A percentile compares a stretch with the other conserved stretches of the same genome.
phyloP scores from a whole-genome alignment of 2,329 filamentous ascomycete genomes.

The Phyllosticta citribraziliensis region DNA sequence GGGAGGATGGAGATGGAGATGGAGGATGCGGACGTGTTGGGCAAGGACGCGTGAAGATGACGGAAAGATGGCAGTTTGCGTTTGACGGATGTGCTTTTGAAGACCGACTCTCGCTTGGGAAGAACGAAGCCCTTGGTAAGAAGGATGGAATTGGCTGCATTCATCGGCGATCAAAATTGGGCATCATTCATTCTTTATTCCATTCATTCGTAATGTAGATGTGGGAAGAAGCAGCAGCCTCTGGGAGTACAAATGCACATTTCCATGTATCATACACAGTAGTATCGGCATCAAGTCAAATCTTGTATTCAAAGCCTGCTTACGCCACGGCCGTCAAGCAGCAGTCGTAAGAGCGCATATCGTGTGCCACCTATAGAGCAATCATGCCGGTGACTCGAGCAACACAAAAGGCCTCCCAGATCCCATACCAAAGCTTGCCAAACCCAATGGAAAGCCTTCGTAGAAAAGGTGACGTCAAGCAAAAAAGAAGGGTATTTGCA shows the following conservation, averaged over 20 bases:
- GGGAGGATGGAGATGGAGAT: background rate
- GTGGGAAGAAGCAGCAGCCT: background rate
- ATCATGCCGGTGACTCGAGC: too few relatives aligned
- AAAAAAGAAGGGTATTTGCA: background rate
- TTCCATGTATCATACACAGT: too few relatives aligned
- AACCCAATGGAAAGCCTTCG: background rate
- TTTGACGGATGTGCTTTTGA: background rate
- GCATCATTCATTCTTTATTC: background rate
- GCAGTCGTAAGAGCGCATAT: too few relatives aligned
- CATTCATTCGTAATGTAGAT: too few relatives aligned
- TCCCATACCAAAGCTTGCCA: background rate
- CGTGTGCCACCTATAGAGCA: too few relatives aligned
- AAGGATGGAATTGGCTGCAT: background rate
- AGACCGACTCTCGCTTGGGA: too few relatives aligned
- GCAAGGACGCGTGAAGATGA: background rate
- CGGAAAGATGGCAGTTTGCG: too few relatives aligned
- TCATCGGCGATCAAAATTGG: background rate
- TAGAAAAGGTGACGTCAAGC: background rate
- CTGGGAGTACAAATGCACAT: too few relatives aligned
- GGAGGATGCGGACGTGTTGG: background rate
- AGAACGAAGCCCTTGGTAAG: background rate
- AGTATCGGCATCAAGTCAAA: too few relatives aligned
- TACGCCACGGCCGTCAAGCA: too few relatives aligned
- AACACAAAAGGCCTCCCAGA: too few relatives aligned
- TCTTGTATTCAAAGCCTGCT: too few relatives aligned